Base-by-base conservation (phyloP, 2,329 filamentous ascomycete species). In the Saccharata proteae region DNA sequence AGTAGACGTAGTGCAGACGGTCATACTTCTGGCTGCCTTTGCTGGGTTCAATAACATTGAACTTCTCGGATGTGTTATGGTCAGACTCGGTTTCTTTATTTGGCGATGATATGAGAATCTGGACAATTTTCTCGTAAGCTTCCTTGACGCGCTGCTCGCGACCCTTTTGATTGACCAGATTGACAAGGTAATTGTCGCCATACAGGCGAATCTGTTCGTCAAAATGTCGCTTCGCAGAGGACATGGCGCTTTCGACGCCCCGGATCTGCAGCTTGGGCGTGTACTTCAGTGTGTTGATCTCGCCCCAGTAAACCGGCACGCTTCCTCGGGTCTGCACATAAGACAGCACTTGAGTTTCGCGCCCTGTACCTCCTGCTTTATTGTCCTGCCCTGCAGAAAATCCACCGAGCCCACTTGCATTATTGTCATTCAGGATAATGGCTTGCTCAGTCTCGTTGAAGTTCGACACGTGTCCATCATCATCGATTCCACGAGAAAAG, bases 401-500 rank as follows among this genome's bases (percentile, higher is more conserved):
- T 5, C 85, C 86, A 23, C 81, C 77, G 25, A 90, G 60, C 1
- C 80, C 79, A 35, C 74, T 74, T 3, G 69, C 68, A 28, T 71
- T 68, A 34, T 63, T 70, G 56, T 96, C 90, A 47, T 96, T 96
- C 43, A 96, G 59, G 21, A 98, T 74, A 38, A 93, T 69, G 19
- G 90, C 67, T 53, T 98, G 90, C 53, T 98, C 90, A 0, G 90
- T 96, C 65, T 98, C 90, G 52, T 98, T 98, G 68, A 88, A 98
- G 55, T 98, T 98, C 42, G 90, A 84, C n/a, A 90, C 90, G 53
- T 96, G 76, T 15, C 90, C 90, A 39, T 90, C 69, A 42, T 93
- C 86, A 50, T 98, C 88, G 27, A 96, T 74, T 30, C 90, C 90
- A 41, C 90, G 77, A 2, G 90, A 92, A 53, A 98, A 90, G 60